Conservation (phyloP, 2,329 filamentous ascomycete species). For the Fusarium sp. region DNA sequence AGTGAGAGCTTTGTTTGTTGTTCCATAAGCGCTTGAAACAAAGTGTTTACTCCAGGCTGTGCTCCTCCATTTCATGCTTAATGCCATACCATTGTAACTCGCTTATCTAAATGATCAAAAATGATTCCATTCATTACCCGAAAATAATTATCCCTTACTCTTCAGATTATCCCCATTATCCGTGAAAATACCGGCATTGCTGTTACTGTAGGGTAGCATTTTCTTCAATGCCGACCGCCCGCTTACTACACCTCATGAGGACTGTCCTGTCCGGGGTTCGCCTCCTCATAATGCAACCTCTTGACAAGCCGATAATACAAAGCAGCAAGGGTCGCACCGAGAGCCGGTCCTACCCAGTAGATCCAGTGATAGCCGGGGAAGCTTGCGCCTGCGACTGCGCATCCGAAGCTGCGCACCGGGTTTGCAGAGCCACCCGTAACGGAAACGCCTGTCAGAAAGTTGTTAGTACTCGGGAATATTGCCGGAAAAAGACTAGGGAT, state of each 20-base stretch:
- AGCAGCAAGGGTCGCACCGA: slow-evolving; percentile 59
- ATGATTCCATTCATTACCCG: neutral
- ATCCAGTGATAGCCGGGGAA: slow-evolving; percentile 61
- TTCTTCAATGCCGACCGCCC: neutral
- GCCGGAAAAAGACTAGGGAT: neutral
- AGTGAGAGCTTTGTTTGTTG: neutral
- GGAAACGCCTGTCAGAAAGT: slow-evolving; percentile 23
- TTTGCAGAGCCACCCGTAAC: slow-evolving; percentile 58
- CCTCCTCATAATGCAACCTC: slow-evolving; percentile 59
- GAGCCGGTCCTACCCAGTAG: slow-evolving; percentile 62
- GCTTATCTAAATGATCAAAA: neutral
- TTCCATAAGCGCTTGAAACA: neutral
- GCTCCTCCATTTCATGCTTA: neutral
- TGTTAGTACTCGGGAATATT: neutral
- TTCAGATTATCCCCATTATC: neutral
- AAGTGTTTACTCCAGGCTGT: too few species aligned
- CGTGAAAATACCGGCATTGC: neutral
- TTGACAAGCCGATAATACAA: slow-evolving; percentile 61
- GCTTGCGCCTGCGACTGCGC: slow-evolving; percentile 51
- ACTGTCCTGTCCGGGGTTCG: slow-evolving; percentile 55
- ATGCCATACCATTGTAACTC: neutral
- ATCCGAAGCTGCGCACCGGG: slow-evolving; percentile 61
- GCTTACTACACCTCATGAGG: slow-evolving; percentile 14
- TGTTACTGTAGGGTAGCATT: neutral
- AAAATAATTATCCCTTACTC: neutral